Evolutionary conservation across 768 basidiomycete genomes (phyloP).

Genomic region (Tephrocybe sp.): DNA sequence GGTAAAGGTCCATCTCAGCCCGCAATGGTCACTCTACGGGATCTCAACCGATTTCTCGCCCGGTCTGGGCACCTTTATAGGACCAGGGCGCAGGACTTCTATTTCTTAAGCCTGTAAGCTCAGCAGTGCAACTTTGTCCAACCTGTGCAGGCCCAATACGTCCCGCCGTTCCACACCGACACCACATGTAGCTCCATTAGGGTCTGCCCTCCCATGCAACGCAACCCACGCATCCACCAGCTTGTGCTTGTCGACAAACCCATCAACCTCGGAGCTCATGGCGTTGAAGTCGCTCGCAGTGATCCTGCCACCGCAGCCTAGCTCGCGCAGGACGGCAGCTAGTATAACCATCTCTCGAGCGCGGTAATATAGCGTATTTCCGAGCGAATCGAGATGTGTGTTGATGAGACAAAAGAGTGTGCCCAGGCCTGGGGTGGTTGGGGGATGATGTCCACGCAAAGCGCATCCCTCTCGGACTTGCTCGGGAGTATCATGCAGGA

Average conservation of each 20-base stretch:
- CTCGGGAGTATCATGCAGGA: constrained; percentile 31
- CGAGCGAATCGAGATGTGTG: constrained; percentile 26
- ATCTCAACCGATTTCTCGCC: constrained; percentile 15
- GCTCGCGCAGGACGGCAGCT: constrained; percentile 35
- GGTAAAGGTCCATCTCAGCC: constrained; percentile 23
- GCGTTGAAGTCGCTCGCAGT: constrained; percentile 48
- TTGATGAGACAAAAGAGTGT: constrained; percentile 27
- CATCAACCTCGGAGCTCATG: constrained; percentile 32
- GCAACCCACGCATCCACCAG: constrained; percentile 42
- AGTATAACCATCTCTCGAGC: constrained; percentile 29
- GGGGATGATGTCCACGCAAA: constrained; percentile 33
- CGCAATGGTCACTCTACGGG: constrained; percentile 33
- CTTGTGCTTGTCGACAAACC: constrained; percentile 18
- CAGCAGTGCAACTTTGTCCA: constrained; percentile 39
- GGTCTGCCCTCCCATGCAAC: constrained; percentile 28
- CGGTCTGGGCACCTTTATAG: constrained; percentile 26
- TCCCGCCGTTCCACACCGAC: constrained; percentile 23
- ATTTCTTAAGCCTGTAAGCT: constrained; percentile 32
- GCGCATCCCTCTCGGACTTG: constrained; percentile 33
- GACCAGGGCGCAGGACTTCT: constrained; percentile 32
- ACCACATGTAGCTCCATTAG: constrained; percentile 33
- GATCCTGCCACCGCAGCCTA: constrained; percentile 28
- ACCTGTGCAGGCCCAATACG: constrained; percentile 27
- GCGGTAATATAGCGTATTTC: constrained; percentile 21
- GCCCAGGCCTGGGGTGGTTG: constrained; percentile 16